Evolutionary conservation across 495 filamentous ascomycete genomes (phyloP).

Genomic region (Xylaria sp.): DNA sequence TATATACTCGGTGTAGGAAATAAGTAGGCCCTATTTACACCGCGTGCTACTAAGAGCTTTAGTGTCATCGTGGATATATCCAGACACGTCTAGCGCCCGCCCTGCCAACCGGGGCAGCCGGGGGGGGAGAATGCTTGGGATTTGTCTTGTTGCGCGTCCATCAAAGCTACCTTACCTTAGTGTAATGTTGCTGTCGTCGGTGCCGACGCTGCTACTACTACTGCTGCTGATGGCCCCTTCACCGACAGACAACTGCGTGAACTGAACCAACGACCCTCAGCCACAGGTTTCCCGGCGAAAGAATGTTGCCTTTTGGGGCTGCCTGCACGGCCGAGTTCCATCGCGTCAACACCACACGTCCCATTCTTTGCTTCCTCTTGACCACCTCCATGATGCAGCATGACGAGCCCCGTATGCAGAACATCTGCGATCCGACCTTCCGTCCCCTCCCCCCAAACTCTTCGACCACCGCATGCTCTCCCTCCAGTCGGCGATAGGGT

Average conservation of each 20-base stretch:
- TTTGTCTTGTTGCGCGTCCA: background rate
- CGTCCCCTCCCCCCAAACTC: background rate
- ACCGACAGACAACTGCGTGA: slow-evolving; percentile 19
- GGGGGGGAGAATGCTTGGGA: background rate
- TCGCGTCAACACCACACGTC: slow-evolving; percentile 15
- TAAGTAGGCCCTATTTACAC: background rate
- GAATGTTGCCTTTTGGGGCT: background rate
- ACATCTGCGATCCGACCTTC: slow-evolving; percentile 20
- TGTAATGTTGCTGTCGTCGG: background rate
- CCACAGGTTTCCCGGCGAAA: background rate
- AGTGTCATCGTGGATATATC: background rate
- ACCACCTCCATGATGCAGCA: slow-evolving; percentile 23
- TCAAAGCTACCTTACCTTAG: background rate
- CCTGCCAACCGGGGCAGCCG: background rate
- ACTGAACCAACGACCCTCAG: background rate
- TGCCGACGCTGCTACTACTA: background rate
- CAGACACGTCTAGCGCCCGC: background rate
- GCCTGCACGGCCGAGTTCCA: slow-evolving; percentile 16
- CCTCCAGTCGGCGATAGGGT: background rate
- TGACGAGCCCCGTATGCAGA: slow-evolving; percentile 19
- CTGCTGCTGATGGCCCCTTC: background rate
- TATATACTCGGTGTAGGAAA: slow-evolving; percentile 1
- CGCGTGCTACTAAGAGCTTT: background rate
- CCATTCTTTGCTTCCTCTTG: background rate
- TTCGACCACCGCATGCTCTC: background rate